Base-by-base conservation (phyloP, 495 filamentous ascomycete species). In the Trichoderma orchidacearum region DNA sequence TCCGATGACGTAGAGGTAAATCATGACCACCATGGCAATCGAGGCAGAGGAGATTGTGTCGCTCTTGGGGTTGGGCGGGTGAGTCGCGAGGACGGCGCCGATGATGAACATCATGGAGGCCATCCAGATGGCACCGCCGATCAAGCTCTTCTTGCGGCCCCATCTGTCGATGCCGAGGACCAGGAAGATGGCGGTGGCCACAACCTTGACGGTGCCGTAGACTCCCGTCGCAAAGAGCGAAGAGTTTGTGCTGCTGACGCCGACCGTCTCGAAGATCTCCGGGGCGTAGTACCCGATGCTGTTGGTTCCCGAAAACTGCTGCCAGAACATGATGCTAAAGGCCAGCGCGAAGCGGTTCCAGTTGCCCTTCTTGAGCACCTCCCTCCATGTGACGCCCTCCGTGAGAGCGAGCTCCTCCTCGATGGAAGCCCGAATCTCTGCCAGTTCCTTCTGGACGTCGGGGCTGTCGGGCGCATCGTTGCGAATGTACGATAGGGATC, bases 231-330 rank as follows among this genome's bases (percentile, higher is more conserved):
- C 61, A 35, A 75, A 64, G 13, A 75, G 61, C 52, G 64, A 65
- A 13, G 66, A 64, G 32, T 62, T 66, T n/a, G 67, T 69, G 8
- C 67, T 64, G 12, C 55, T 66, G 54, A 73, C 57, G 1, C 72
- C 72, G 15, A 75, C 59, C 17, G 62, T 65, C 58, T 65, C 61
- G 58, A 75, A 75, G 29, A 75, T 70, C 28, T 61, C 65, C 0
- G 72, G 70, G 0, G 69, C 68, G 56, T 74, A 75, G 61, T 72
- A 75, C 18, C 54, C 57, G 62, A 72, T 71, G n/a, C 70, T 80
- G 60, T 85, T 84, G 15, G 77, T 81, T 15, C 77, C 82, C 0
- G 82, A 85, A 79, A 83, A 80, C 63, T 86, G 84, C 68, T 87
- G 85, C 67, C 82, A 86, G 59, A 86, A 60, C 84, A 87, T 86